phyloP scores from a whole-genome alignment of 2,329 filamentous ascomycete species.

The Colletotrichum horii region DNA sequence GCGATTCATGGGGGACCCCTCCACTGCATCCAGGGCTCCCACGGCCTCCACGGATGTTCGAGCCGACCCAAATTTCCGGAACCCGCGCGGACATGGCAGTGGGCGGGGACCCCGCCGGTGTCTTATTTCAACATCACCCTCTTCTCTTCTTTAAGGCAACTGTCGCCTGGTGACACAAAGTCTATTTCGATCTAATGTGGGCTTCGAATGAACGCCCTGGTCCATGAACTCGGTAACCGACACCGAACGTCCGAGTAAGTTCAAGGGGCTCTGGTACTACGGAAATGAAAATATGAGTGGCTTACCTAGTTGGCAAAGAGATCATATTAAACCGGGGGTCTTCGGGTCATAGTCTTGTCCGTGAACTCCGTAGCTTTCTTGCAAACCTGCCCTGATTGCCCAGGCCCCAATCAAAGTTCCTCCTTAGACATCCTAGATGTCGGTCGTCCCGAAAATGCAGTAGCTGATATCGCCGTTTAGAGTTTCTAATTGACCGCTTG shows the following conservation, averaged over 20 bases:
- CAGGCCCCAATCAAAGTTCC: neutral
- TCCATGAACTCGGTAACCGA: neutral
- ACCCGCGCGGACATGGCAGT: neutral
- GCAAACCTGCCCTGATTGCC: too few species aligned
- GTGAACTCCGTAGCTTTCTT: neutral
- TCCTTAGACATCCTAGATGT: fast-evolving
- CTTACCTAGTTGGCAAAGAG: neutral
- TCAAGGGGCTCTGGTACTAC: neutral
- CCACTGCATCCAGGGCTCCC: neutral
- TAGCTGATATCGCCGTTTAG: neutral
- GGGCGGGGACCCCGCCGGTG: neutral
- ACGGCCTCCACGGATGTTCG: neutral
- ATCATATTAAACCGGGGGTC: fast-evolving
- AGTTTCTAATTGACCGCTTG: neutral
- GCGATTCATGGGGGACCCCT: neutral
- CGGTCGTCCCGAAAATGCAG: neutral
- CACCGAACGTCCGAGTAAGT: neutral
- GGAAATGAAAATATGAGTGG: neutral
- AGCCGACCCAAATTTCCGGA: neutral
- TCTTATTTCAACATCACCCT: neutral
- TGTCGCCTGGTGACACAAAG: neutral
- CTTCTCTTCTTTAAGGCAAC: neutral
- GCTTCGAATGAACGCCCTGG: neutral
- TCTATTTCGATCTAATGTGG: neutral
- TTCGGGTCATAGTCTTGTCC: neutral